Evolutionary conservation across 257 asterid genomes (phyloP).

Genomic region (Striga asiatica): DNA sequence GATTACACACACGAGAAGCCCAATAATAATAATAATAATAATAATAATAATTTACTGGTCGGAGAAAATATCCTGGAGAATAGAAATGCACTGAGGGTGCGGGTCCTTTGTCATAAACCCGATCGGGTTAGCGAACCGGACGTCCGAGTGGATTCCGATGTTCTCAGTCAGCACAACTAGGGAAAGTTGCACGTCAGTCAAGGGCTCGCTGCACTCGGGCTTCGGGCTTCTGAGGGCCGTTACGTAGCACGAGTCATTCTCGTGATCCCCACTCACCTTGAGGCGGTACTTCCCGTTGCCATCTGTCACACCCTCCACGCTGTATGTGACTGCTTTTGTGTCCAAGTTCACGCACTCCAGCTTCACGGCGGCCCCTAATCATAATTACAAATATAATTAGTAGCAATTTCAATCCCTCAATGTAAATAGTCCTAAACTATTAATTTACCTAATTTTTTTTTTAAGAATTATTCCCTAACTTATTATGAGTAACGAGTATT

Average conservation of each 20-base stretch:
- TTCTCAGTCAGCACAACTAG: conserved; percentile 22
- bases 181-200: conserved; percentile 2
- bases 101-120: conserved; percentile 29
- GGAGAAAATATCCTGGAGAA: conserved; percentile 18
- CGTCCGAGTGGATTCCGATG: conserved; percentile 21
- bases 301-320: conserved; percentile 22
- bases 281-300: conserved; percentile 23
- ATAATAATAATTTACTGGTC: neutral
- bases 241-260: conserved; percentile 31
- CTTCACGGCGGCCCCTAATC: conserved; percentile 29
- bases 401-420: no score
- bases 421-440: no score
- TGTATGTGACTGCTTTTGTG: conserved; percentile 15
- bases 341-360: conserved; percentile 29
- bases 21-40: neutral
- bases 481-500: no score
- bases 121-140: conserved; percentile 33
- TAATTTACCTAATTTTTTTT: no score
- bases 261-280: conserved; percentile 35
- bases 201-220: conserved; percentile 22
- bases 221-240: conserved; percentile 21
- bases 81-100: conserved; percentile 14
- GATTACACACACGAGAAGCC: no score
- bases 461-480: no score
- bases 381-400: neutral